Evolutionary conservation across 257 asterid genomes (phyloP).

Genomic region (Hygrophila difformis): DNA sequence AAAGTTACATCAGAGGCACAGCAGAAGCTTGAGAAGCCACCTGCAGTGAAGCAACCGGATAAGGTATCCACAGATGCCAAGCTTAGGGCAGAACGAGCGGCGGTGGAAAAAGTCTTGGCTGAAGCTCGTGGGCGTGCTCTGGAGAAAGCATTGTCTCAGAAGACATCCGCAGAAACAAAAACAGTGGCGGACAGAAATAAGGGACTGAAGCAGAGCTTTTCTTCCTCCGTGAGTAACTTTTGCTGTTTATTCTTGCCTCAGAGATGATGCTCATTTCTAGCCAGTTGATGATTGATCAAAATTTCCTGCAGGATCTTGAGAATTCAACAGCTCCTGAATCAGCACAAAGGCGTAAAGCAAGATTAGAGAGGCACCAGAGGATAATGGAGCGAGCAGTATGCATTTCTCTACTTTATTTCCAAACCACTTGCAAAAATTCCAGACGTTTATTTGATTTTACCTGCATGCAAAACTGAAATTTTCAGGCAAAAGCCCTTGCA

Average conservation of each 20-base stretch:
- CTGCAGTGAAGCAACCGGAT: slow-evolving; percentile 33
- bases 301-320: slow-evolving; percentile 68
- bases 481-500: slow-evolving; percentile 91
- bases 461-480: slow-evolving; percentile 12
- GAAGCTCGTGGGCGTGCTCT: slow-evolving; percentile 98
- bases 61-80: slow-evolving; percentile 62
- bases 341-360: slow-evolving; percentile 87
- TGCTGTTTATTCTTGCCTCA: slow-evolving; percentile 11
- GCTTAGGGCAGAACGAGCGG: slow-evolving; percentile 89
- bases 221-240: slow-evolving; percentile 65
- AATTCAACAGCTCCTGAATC: slow-evolving; percentile 51
- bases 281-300: slow-evolving; percentile 19
- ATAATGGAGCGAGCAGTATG: slow-evolving; percentile 95
- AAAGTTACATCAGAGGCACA: slow-evolving; percentile 62
- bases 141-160: slow-evolving; percentile 75
- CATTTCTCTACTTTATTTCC: slow-evolving; percentile 14
- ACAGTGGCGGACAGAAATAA: slow-evolving; percentile 37
- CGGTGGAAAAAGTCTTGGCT: slow-evolving; percentile 88
- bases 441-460: slow-evolving; percentile 4
- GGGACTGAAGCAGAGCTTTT: slow-evolving; percentile 73
- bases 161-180: slow-evolving; percentile 36
- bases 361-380: slow-evolving; percentile 92
- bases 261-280: background rate
- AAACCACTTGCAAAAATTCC: slow-evolving; percentile 15
- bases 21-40: slow-evolving; percentile 52